Percentiles rank a stretch among this genome's conserved stretches.
phyloP scores from a whole-genome alignment of 1,284 basidiomycete species.

The Pseudozyma pruni region DNA sequence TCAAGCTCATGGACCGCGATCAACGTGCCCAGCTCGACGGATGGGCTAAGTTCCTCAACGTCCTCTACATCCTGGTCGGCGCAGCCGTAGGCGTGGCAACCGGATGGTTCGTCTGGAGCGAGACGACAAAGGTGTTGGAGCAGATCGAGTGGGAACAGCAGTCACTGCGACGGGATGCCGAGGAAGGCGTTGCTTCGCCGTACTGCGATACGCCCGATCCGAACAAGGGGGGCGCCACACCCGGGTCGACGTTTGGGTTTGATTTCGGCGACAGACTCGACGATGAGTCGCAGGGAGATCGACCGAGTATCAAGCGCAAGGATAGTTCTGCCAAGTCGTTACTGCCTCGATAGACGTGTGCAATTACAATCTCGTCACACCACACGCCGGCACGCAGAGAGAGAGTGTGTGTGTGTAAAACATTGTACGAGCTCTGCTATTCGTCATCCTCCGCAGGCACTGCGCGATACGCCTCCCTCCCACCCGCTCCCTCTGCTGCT shows the following conservation, averaged over 20 bases:
- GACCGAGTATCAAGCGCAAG: too few relatives aligned
- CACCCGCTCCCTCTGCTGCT: background rate
- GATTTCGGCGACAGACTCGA: conserved; percentile 23
- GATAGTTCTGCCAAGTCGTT: too few relatives aligned
- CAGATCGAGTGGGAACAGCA: conserved; percentile 19
- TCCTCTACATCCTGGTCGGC: conserved; percentile 42
- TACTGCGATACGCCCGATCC: conserved; percentile 11
- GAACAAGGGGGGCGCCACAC: background rate
- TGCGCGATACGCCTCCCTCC: conserved; percentile 18
- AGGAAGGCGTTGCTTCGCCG: background rate
- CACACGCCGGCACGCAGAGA: too few relatives aligned
- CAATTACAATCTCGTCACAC: too few relatives aligned
- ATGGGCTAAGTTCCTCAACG: conserved; percentile 40
- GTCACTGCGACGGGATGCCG: background rate
- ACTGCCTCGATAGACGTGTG: too few relatives aligned
- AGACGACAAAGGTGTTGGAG: conserved; percentile 35
- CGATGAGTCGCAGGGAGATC: background rate
- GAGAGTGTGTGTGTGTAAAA: too few relatives aligned
- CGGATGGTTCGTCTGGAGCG: conserved; percentile 41
- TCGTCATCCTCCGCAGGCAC: conserved; percentile 23
- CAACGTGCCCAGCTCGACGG: conserved; percentile 42
- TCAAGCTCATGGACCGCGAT: conserved; percentile 55
- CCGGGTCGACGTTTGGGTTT: conserved; percentile 22
- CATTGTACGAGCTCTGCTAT: too few relatives aligned
- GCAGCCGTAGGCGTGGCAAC: conserved; percentile 30